Conservation (phyloP, 805 yeast genomes). For the Pichia manshurica region DNA sequence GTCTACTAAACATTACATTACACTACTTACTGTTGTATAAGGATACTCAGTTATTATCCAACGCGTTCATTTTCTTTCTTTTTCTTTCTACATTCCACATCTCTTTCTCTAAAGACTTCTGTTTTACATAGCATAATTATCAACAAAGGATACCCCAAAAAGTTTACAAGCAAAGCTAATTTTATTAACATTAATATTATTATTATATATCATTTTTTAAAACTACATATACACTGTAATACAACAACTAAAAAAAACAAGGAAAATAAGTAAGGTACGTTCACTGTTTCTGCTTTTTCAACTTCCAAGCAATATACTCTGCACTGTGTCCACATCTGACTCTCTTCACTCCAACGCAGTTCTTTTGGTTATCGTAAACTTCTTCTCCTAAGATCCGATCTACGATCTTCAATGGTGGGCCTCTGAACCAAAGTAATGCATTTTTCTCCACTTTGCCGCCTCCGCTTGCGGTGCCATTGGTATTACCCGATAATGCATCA, state of each 20-base stretch:
- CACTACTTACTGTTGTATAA: neutral
- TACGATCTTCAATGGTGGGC: conserved; percentile 51
- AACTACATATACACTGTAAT: conserved; percentile 2
- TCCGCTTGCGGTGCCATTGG: neutral
- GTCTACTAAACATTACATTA: too few species aligned
- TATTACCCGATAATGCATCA: conserved; percentile 6
- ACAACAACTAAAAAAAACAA: neutral
- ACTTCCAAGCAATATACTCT: conserved; percentile 60
- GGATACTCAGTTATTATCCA: neutral
- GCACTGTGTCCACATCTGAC: conserved; percentile 65
- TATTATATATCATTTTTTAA: neutral
- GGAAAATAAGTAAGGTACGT: too few species aligned
- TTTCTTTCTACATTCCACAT: neutral
- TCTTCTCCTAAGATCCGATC: conserved; percentile 32
- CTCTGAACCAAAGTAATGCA: conserved; percentile 60
- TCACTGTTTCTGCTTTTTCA: conserved; percentile 8
- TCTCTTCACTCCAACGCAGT: conserved; percentile 23
- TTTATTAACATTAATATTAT: too few species aligned
- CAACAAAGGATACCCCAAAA: too few species aligned
- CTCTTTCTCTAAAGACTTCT: neutral
- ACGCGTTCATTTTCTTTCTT: neutral
- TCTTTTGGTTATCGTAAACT: conserved; percentile 15
- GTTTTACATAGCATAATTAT: too few species aligned
- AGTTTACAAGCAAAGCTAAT: too few species aligned
- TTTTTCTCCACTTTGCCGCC: conserved; percentile 8